Conservation (phyloP, 139 green algal species). For the Chlamydomonas applanata region DNA sequence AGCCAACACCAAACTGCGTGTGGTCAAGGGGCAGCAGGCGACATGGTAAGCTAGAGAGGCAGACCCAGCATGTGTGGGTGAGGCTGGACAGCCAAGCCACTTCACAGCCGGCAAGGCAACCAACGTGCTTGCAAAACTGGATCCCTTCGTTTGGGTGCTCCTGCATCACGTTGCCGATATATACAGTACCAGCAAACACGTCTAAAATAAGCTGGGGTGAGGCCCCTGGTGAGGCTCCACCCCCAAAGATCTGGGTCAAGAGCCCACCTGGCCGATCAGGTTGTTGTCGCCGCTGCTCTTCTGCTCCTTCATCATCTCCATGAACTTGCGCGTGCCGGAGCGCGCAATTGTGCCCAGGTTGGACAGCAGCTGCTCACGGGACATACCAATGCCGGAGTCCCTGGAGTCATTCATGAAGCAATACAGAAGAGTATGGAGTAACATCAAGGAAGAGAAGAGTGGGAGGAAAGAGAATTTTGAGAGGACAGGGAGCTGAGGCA, state of each 20-base stretch:
- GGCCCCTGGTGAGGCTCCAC: too few relatives aligned
- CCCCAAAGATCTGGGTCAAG: too few relatives aligned
- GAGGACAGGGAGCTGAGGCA: too few relatives aligned
- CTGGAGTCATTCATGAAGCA: constrained; percentile 34
- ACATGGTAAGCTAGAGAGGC: background rate
- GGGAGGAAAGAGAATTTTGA: too few relatives aligned
- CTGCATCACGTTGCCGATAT: too few relatives aligned
- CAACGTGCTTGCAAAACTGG: too few relatives aligned
- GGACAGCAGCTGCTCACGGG: constrained; percentile 83
- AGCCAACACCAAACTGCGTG: constrained; percentile 96
- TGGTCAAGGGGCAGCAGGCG: background rate
- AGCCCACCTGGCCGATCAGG: constrained; percentile 81
- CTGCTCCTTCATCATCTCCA: constrained; percentile 87
- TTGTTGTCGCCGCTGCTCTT: constrained; percentile 72
- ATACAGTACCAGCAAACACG: too few relatives aligned
- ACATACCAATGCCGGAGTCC: constrained; percentile 96
- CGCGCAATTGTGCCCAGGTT: constrained; percentile 96
- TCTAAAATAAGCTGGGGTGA: too few relatives aligned
- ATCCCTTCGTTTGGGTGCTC: too few relatives aligned
- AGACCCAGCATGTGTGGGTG: background rate
- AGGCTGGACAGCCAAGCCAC: background rate
- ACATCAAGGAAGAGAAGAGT: too few relatives aligned
- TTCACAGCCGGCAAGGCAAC: background rate
- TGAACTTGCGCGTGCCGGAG: constrained; percentile 96
- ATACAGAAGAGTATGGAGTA: too few relatives aligned